phyloP scores from a whole-genome alignment of 1,284 basidiomycete genomes.

The Ustilago sp. region DNA sequence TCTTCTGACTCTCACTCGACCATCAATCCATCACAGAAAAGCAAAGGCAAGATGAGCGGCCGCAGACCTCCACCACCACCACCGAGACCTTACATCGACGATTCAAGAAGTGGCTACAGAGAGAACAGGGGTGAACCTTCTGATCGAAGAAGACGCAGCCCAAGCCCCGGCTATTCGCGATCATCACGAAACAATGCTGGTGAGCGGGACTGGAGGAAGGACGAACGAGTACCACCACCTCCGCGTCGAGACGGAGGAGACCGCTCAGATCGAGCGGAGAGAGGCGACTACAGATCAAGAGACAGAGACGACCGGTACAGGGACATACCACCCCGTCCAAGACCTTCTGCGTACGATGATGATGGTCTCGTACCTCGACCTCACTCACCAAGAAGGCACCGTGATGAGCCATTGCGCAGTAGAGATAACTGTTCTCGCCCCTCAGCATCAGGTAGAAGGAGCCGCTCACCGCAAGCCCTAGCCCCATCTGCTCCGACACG shows the following conservation, averaged over 20 bases:
- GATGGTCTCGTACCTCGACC: slow-evolving; percentile 1
- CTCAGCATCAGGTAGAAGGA: not conserved
- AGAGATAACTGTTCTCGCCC: not conserved
- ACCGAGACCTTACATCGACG: slow-evolving; percentile 26
- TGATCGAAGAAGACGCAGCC: slow-evolving; percentile 26
- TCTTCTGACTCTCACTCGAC: not conserved
- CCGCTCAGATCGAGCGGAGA: not conserved
- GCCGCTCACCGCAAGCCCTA: slow-evolving; percentile 4
- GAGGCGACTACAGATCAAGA: slow-evolving; percentile 19
- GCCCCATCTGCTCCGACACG: not conserved
- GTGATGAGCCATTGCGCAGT: not conserved
- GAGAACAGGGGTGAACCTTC: slow-evolving; percentile 20
- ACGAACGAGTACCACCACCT: slow-evolving; percentile 9
- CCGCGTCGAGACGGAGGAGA: not conserved
- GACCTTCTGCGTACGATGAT: slow-evolving; percentile 15
- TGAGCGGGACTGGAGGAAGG: slow-evolving; percentile 18
- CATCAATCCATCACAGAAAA: not conserved
- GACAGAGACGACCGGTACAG: slow-evolving; percentile 18
- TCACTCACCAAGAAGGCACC: not conserved
- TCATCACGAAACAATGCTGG: slow-evolving; percentile 5
- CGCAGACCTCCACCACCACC: slow-evolving; percentile 29
- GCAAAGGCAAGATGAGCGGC: slow-evolving; percentile 22
- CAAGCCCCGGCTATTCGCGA: slow-evolving; percentile 16
- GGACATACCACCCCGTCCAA: slow-evolving; percentile 12
- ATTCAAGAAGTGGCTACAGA: slow-evolving; percentile 7